Evolutionary conservation across 108 stramenopile species (phyloP).

Genomic region (Nitzschia putrida): DNA sequence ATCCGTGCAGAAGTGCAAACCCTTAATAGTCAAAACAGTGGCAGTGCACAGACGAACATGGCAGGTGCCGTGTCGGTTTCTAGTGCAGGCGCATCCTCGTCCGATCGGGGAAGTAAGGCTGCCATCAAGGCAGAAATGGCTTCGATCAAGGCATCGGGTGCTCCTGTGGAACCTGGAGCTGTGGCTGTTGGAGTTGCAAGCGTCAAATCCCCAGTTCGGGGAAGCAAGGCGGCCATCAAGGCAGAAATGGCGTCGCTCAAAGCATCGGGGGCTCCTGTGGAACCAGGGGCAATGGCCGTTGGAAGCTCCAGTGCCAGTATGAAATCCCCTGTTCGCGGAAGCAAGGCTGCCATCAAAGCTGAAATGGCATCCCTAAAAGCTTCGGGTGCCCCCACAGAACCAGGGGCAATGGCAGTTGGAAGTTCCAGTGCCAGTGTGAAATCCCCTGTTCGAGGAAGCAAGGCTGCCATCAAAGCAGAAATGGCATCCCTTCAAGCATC

Average conservation of each 20-base stretch:
- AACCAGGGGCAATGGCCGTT: slow-evolving; percentile 9
- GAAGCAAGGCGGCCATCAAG: slow-evolving; percentile 15
- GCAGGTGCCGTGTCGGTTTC: slow-evolving; percentile 13
- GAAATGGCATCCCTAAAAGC: slow-evolving; percentile 1
- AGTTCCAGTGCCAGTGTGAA: neutral
- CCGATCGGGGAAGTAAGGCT: neutral
- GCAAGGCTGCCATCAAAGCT: slow-evolving; percentile 15
- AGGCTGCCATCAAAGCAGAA: slow-evolving; percentile 17
- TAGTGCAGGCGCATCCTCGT: neutral
- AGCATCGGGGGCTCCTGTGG: neutral
- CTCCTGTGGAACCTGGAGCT: slow-evolving; percentile 3
- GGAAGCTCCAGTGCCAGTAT: neutral
- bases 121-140: slow-evolving; percentile 14
- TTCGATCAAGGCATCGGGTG: neutral
- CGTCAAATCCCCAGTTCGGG: too few species aligned
- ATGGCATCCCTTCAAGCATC: neutral
- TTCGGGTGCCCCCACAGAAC: neutral
- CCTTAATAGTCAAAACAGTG: neutral
- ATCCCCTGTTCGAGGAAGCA: neutral
- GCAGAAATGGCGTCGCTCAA: neutral
- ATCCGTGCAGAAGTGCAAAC: slow-evolving; percentile 6
- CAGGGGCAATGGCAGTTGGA: slow-evolving; percentile 7
- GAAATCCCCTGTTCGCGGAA: neutral
- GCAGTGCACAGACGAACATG: neutral
- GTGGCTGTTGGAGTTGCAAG: neutral